Conservation (phyloP, 176 grass and related monocot species). For the Ensete glaucum region DNA sequence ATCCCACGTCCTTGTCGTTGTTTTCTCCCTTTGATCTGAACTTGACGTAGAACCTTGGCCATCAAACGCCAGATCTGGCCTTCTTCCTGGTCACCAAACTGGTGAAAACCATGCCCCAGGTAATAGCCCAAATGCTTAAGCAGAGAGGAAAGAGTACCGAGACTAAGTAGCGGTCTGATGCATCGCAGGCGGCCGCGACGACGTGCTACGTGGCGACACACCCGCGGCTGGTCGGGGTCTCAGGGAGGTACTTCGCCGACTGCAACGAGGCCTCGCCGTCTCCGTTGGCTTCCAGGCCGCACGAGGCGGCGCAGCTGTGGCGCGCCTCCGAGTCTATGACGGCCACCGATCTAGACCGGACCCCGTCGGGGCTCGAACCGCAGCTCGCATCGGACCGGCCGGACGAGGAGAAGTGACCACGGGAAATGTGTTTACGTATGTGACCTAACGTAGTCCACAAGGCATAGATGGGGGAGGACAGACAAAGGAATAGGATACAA, state of each 20-base stretch:
- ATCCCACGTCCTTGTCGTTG: background rate
- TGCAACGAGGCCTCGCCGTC: constrained; percentile 91
- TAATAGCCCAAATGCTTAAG: background rate
- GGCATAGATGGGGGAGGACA: too few relatives aligned
- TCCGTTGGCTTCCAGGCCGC: constrained; percentile 29
- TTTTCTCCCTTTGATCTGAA: background rate
- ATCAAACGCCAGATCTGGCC: constrained; percentile 52
- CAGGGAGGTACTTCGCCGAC: constrained; percentile 87
- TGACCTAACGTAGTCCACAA: background rate
- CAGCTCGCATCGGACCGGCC: background rate
- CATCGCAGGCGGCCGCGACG: constrained; percentile 72
- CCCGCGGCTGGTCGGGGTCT: constrained; percentile 48
- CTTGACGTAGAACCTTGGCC: background rate
- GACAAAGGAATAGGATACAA: background rate
- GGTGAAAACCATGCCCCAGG: constrained; percentile 92
- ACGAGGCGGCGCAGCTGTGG: constrained; percentile 61
- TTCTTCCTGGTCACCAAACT: constrained; percentile 86
- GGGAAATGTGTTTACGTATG: background rate
- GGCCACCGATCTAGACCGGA: too few relatives aligned
- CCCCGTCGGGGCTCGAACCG: background rate
- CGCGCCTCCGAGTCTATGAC: constrained; percentile 41
- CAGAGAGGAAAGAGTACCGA: too few relatives aligned
- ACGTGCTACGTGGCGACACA: constrained; percentile 93
- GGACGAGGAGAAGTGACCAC: background rate
- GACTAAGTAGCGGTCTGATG: too few relatives aligned